These are phyloP conservation scores for Exophiala alcalophila DNA, from an alignment of 2,329 filamentous ascomycete genomes.

Conservation along the genomic window DNA sequence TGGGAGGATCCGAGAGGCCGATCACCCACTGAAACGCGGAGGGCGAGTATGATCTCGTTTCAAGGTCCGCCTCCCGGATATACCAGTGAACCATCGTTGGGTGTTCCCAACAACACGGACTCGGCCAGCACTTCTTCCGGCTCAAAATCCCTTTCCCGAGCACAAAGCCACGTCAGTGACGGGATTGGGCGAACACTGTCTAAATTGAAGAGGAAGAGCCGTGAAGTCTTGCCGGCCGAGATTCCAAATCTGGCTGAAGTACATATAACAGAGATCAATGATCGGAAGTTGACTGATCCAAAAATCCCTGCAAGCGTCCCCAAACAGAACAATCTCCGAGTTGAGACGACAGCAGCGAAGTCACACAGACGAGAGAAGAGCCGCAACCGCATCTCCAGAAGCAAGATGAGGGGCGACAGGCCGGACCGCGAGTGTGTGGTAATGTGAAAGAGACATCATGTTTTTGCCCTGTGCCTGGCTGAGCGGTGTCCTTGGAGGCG, in stretches of 20 bases:
- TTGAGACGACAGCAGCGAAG: conserved; percentile 27
- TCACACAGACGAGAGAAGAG: conserved; percentile 38
- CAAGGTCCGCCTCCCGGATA: conserved; percentile 28
- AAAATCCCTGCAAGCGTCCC: not conserved
- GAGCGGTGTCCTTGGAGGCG: not conserved
- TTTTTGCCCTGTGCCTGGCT: not conserved
- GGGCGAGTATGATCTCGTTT: conserved; percentile 33
- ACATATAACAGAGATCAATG: conserved; percentile 12
- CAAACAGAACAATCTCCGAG: conserved; percentile 4
- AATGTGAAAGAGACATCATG: conserved; percentile 35
- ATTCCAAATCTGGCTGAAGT: conserved; percentile 8
- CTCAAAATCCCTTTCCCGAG: conserved; percentile 6
- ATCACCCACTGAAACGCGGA: conserved; percentile 27
- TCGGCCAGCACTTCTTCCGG: conserved; percentile 9
- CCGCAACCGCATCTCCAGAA: conserved; percentile 28
- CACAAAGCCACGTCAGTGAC: conserved; percentile 26
- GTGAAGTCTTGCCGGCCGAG: conserved; percentile 16
- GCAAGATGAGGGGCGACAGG: conserved; percentile 31
- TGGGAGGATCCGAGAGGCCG: conserved; percentile 31
- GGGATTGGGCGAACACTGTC: conserved; percentile 23
- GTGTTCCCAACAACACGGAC: conserved; percentile 13
- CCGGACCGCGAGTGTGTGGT: conserved; percentile 45
- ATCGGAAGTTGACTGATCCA: conserved; percentile 7
- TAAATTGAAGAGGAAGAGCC: conserved; percentile 21
- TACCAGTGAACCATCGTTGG: conserved; percentile 12